A percentile compares a stretch with the other conserved stretches of the same genome.
Evolutionary conservation across 2,329 filamentous ascomycete species (phyloP).

Genomic region (Aspergillus aculeatinus): DNA sequence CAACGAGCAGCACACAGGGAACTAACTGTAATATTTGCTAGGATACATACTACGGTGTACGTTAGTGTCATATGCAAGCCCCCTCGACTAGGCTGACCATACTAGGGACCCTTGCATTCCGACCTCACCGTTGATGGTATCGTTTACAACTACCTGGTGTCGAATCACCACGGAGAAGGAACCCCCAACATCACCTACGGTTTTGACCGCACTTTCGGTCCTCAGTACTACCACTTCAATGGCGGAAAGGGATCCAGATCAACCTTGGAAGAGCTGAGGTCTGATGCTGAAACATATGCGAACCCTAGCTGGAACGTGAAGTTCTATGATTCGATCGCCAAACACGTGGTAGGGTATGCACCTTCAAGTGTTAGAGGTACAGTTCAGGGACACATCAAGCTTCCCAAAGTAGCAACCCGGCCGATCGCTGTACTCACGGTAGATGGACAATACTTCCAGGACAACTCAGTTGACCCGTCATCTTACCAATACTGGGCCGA

Average conservation of each 20-base stretch:
- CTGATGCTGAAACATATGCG: conserved; percentile 55
- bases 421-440: conserved; percentile 58
- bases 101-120: conserved; percentile 58
- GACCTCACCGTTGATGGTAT: conserved; percentile 65
- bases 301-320: conserved; percentile 55
- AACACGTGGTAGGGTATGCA: conserved; percentile 60
- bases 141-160: conserved; percentile 64
- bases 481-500: conserved; percentile 64
- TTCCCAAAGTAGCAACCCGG: conserved; percentile 53
- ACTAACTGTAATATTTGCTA: conserved; percentile 4
- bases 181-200: conserved; percentile 64
- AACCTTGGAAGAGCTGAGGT: conserved; percentile 49
- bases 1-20: neutral
- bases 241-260: conserved; percentile 48
- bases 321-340: conserved; percentile 64
- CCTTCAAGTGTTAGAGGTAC: conserved; percentile 53
- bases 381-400: conserved; percentile 51
- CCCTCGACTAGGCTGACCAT: neutral
- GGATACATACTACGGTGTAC: conserved; percentile 32
- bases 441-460: conserved; percentile 56
- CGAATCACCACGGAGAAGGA: conserved; percentile 63
- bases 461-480: conserved; percentile 56
- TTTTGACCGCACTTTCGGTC: conserved; percentile 65
- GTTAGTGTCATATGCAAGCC: neutral
- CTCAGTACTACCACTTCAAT: conserved; percentile 65